phyloP scores from a whole-genome alignment of 768 basidiomycete genomes.

The Suillus subalutaceus region DNA sequence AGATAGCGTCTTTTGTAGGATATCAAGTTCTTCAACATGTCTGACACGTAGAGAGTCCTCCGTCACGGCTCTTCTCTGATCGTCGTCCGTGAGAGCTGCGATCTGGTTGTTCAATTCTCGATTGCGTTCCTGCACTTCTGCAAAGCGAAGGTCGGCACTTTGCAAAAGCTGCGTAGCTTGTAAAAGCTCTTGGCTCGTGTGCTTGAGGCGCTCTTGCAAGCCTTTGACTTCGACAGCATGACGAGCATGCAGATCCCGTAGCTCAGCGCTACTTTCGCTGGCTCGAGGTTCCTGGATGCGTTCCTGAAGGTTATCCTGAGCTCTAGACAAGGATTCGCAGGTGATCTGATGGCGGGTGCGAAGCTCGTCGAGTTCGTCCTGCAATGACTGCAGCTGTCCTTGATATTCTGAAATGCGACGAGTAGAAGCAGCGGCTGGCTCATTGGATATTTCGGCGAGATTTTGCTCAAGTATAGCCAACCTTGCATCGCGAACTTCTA shows the following conservation, averaged over 20 bases:
- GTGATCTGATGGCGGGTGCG: conserved; percentile 4
- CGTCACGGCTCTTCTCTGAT: conserved; percentile 16
- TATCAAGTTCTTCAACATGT: conserved; percentile 21
- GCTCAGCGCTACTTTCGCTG: conserved; percentile 7
- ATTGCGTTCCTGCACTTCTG: conserved; percentile 33
- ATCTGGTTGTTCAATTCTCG: conserved; percentile 32
- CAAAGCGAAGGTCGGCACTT: conserved; percentile 38
- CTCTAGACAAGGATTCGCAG: conserved; percentile 9
- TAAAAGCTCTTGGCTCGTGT: conserved; percentile 37
- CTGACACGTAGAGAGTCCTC: conserved; percentile 8
- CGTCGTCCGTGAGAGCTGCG: conserved; percentile 19
- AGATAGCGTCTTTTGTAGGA: conserved; percentile 29
- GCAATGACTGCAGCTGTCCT: conserved; percentile 5
- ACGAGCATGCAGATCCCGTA: conserved; percentile 25
- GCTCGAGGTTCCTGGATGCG: conserved; percentile 6
- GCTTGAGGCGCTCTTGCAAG: conserved; percentile 41
- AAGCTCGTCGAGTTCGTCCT: conserved; percentile 12
- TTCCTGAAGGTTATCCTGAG: conserved; percentile 10
- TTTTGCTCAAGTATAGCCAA: conserved; percentile 15
- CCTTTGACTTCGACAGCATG: conserved; percentile 41
- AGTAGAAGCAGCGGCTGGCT: conserved; percentile 1
- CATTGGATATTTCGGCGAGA: conserved; percentile 12
- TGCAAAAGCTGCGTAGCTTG: conserved; percentile 37
- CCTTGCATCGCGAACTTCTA: conserved; percentile 15
- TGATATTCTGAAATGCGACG: conserved; percentile 11